These are phyloP conservation scores for Beauveria brongniartii DNA, from an alignment of 2,329 filamentous ascomycete species.

Conservation along the genomic window DNA sequence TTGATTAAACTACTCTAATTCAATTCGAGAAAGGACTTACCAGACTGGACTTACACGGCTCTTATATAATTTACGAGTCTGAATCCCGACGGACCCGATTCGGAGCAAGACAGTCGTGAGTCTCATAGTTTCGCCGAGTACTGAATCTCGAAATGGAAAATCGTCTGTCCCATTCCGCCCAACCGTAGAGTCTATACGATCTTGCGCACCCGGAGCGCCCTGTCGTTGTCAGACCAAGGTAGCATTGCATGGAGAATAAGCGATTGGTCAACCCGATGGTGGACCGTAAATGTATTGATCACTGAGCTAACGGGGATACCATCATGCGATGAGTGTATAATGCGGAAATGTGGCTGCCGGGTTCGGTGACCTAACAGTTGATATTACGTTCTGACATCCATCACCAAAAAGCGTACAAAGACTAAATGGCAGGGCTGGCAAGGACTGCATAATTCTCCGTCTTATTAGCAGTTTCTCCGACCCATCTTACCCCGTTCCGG, in stretches of 20 bases:
- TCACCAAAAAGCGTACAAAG: background rate
- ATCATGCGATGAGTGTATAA: background rate
- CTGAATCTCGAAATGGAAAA: background rate
- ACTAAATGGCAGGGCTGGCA: background rate
- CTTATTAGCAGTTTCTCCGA: conserved; percentile 6
- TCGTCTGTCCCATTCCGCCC: background rate
- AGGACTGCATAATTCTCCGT: background rate
- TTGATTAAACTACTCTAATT: background rate
- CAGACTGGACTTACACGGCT: background rate
- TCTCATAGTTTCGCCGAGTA: background rate
- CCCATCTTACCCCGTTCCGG: background rate
- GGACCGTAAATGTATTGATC: background rate
- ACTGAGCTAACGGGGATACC: background rate
- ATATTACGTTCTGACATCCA: background rate
- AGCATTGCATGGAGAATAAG: conserved; percentile 8
- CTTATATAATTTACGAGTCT: background rate
- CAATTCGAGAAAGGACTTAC: background rate
- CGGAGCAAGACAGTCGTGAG: background rate
- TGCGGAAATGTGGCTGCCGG: background rate
- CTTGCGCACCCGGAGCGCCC: background rate
- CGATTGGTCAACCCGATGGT: conserved; percentile 1
- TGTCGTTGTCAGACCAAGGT: conserved; percentile 5
- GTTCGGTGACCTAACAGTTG: background rate
- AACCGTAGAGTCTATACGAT: background rate
- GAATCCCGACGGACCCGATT: background rate